Evolutionary conservation across 352 stramenopile genomes (phyloP).

Genomic region (Pythium biforme): DNA sequence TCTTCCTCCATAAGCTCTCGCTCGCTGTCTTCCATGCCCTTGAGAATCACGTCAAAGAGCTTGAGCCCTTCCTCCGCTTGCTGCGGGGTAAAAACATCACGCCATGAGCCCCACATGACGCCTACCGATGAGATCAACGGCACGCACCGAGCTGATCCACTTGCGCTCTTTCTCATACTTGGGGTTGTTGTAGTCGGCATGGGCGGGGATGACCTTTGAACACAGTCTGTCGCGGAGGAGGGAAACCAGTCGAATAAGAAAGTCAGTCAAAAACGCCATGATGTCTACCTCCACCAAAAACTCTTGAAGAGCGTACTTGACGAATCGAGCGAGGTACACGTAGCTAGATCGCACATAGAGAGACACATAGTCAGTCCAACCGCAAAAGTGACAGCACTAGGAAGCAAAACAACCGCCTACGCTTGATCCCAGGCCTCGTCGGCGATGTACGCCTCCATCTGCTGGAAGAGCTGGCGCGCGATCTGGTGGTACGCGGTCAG

Average conservation of each 20-base stretch:
- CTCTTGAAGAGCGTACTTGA: slow-evolving; percentile 48
- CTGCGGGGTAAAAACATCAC: slow-evolving; percentile 35
- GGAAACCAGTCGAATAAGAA: neutral
- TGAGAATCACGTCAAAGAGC: slow-evolving; percentile 75
- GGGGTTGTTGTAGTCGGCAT: slow-evolving; percentile 58
- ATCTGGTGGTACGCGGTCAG: slow-evolving; percentile 72
- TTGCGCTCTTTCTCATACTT: slow-evolving; percentile 59
- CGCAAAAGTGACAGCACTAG: too few species aligned
- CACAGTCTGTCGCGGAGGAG: slow-evolving; percentile 43
- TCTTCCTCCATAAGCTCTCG: slow-evolving; percentile 59
- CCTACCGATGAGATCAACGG: too few species aligned
- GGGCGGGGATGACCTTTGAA: slow-evolving; percentile 63
- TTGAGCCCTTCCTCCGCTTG: slow-evolving; percentile 60
- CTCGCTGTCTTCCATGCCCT: slow-evolving; percentile 76
- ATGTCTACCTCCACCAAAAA: neutral
- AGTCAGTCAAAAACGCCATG: neutral
- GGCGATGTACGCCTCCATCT: slow-evolving; percentile 67
- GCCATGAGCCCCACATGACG: too few species aligned
- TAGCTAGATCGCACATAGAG: slow-evolving; percentile 44
- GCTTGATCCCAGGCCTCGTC: slow-evolving; percentile 69
- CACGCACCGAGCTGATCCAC: slow-evolving; percentile 58
- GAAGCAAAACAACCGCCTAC: slow-evolving; percentile 33
- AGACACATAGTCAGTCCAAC: neutral
- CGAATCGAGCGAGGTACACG: slow-evolving; percentile 77
- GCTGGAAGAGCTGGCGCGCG: slow-evolving; percentile 70